Evolutionary conservation across 192 early-diverging fungal genomes (phyloP).

Genomic region (Chytriomyces sp.): DNA sequence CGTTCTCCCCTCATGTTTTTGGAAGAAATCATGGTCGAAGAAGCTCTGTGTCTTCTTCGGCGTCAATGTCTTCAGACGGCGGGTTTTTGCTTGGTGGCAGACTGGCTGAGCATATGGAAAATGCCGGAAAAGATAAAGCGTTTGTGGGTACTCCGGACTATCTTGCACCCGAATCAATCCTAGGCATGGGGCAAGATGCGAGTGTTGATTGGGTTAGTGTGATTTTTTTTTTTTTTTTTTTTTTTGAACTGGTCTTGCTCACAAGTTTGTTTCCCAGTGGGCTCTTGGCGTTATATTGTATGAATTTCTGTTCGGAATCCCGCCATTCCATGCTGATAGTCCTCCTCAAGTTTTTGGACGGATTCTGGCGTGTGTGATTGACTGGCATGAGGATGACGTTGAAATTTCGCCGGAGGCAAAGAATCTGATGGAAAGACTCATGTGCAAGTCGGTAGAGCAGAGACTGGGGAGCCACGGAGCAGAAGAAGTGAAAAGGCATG

Average conservation of each 20-base stretch:
- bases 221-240: background rate
- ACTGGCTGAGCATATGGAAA: slow-evolving; percentile 54
- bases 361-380: slow-evolving; percentile 74
- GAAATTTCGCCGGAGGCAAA: slow-evolving; percentile 74
- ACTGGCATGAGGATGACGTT: slow-evolving; percentile 75
- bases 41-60: slow-evolving; percentile 45
- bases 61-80: slow-evolving; percentile 37
- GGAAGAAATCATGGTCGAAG: slow-evolving; percentile 39
- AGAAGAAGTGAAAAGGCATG: slow-evolving; percentile 76
- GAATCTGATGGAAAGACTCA: slow-evolving; percentile 78
- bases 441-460: slow-evolving; percentile 66
- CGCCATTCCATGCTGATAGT: slow-evolving; percentile 80
- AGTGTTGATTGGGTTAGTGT: slow-evolving; percentile 85
- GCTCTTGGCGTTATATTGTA: slow-evolving; percentile 87
- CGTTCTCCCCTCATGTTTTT: slow-evolving; percentile 23
- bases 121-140: slow-evolving; percentile 51
- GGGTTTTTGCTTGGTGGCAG: slow-evolving; percentile 43
- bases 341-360: slow-evolving; percentile 84
- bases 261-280: slow-evolving; percentile 64
- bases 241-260: slow-evolving; percentile 11
- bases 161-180: slow-evolving; percentile 83
- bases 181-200: slow-evolving; percentile 80
- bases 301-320: slow-evolving; percentile 82
- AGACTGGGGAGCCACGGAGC: slow-evolving; percentile 74
- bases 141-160: slow-evolving; percentile 91